Evolutionary conservation across 2,329 filamentous ascomycete genomes (phyloP), one percentile per base, ranked within the genome.

Genomic region (Passalora sequoiae): DNA sequence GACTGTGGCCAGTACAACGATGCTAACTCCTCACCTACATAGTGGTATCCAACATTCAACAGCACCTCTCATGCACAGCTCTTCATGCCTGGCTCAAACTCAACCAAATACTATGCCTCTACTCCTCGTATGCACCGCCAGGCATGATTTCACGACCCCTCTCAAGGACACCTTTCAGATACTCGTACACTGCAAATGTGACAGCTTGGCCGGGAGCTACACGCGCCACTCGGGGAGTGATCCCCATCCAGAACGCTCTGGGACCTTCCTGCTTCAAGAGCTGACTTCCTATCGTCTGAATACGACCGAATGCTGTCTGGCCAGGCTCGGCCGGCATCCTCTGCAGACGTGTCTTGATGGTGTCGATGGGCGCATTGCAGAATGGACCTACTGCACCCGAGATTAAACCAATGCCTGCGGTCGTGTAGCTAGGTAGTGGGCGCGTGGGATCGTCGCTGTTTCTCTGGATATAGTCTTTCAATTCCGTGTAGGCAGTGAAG

Each of bases 191-290:
- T 13, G 72, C 83, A 57, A 84, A 84, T 2, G 81, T 84, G 32
- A 84, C 81, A 13, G 81, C 92, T 73, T 98, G 92, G 35, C 92
- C 92, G 6, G 92, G 92, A 19, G 92, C 92, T 41, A 98, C 92
- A 61, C 92, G 81, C 89, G 97, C 97, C 57, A 98, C 86, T 59
- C 92, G 80, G 5, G 92, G 92, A 35, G 92, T 98, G 69, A 98
- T 98, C 60, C 92, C 92, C 77, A 97, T 97, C 76, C 95, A 98
- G 71, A 98, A 98, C 36, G 92, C 92, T 59, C 88, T 83, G 56
- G 91, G 75, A 25, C 92, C 92, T 70, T 98, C 92, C 71, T 94
- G 86, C 61, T 84, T 87, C 67, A 70, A 73, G 70, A 75, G 74
- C 30, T 70, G 66, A 38, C 63, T 68, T 39, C 86, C 82, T 58